phyloP scores from a whole-genome alignment of 2,329 filamentous ascomycete species.

The Penicillium italicum region DNA sequence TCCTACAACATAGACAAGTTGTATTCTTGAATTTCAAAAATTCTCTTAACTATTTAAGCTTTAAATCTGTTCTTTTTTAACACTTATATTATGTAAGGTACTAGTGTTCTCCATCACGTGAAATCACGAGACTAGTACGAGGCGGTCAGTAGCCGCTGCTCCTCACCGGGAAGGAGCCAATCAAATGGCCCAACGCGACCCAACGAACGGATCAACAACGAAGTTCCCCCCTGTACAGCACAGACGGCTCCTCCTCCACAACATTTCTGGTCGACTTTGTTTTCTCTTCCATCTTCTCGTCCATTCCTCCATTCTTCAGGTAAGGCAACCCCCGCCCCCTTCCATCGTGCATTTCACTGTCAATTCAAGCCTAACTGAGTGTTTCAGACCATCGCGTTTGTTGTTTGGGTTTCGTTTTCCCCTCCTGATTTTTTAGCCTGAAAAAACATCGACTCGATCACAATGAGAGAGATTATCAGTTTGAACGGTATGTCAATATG shows the following conservation, averaged over 20 bases:
- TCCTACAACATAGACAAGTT: background rate
- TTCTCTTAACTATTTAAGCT: background rate
- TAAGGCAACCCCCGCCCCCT: slow-evolving; percentile 14
- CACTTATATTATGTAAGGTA: background rate
- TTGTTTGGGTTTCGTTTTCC: slow-evolving; percentile 26
- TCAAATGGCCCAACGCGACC: slow-evolving; percentile 35
- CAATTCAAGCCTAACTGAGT: slow-evolving; percentile 17
- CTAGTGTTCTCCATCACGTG: slow-evolving; percentile 1
- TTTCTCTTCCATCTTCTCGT: slow-evolving; percentile 20
- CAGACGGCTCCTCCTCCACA: slow-evolving; percentile 47
- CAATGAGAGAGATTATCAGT: slow-evolving; percentile 98
- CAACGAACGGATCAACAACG: slow-evolving; percentile 36
- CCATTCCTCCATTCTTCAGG: slow-evolving; percentile 27
- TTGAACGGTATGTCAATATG: slow-evolving; percentile 76
- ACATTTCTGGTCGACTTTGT: slow-evolving; percentile 44
- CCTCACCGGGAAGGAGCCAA: slow-evolving; percentile 23
- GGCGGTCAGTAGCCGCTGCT: slow-evolving; percentile 17
- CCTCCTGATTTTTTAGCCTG: slow-evolving; percentile 25
- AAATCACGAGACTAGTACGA: slow-evolving; percentile 18
- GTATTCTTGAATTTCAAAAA: background rate
- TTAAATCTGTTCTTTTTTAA: background rate
- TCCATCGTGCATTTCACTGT: slow-evolving; percentile 5
- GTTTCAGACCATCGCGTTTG: slow-evolving; percentile 26
- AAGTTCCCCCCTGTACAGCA: slow-evolving; percentile 32
- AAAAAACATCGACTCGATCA: slow-evolving; percentile 41